Base-by-base conservation (phyloP, 2,329 filamentous ascomycete species). In the Aureobasidium leucospermi region DNA sequence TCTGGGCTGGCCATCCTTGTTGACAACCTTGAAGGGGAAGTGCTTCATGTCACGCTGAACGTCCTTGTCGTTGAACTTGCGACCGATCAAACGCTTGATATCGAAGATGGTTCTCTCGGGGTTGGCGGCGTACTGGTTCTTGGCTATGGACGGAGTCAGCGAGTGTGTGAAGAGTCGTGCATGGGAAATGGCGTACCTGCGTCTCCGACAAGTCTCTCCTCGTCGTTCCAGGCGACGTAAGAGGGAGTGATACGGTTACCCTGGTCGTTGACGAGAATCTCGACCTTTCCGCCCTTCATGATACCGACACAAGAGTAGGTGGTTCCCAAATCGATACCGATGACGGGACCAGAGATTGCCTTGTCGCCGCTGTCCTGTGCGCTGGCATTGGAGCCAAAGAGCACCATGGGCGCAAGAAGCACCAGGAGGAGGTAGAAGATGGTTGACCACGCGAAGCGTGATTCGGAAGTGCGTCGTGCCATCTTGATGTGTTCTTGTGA, bases 251-350 rank as follows among this genome's bases (percentile, higher is more conserved):
- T 96, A 81, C 90, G 89, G 85, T 96, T 91, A 82, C 90, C 90
- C 82, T 96, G 91, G 78, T 96, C 90, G 81, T 96, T 96, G 78
- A 90, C 89, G 69, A 96, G 83, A 79, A 96, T 96, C 73, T 96
- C 90, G 68, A 96, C 90, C 78, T 93, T 94, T 75, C 91, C 91
- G 74, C 90, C 89, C 75, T 92, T 88, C 90, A 96, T 96, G 74
- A 96, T 90, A 87, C 89, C 91, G 70, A 96, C 90, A 78, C 91
- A 96, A 67, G 81, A 84, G 75, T 85, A 85, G 66, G 91, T 96
- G 56, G 91, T 96, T 78, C 91, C 91, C 73, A 96, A 78, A 86
- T 96, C 90, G 78, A 96, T 96, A 85, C 91, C 91, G 70, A 96
- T 92, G 68, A 96, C 90, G 70, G 88, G 93, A 74, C 90, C 90